Percentiles rank a stretch among this genome's conserved stretches.
These are phyloP conservation scores for Berkeleyomyces rouxiae DNA, from an alignment of 2,329 filamentous ascomycete genomes.

Conservation along the genomic window DNA sequence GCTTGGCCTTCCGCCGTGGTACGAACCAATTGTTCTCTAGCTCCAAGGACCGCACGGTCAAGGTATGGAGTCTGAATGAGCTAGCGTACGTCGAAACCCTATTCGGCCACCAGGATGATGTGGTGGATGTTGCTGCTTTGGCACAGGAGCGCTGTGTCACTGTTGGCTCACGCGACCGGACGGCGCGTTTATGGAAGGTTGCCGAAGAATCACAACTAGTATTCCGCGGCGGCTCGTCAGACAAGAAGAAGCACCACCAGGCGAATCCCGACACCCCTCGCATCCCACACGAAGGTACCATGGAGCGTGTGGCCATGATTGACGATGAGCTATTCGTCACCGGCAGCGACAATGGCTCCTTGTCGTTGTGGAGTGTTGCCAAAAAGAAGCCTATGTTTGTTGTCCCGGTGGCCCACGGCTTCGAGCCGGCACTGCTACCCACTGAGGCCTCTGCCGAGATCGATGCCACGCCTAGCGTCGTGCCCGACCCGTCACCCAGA, in stretches of 20 bases:
- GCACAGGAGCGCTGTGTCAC: conserved; percentile 78
- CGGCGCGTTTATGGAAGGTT: conserved; percentile 88
- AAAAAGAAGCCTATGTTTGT: conserved; percentile 91
- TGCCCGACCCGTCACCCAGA: conserved; percentile 52
- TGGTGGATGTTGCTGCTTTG: conserved; percentile 68
- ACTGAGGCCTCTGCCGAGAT: conserved; percentile 58
- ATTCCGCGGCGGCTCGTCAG: conserved; percentile 66
- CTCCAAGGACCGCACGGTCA: conserved; percentile 82
- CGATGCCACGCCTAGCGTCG: conserved; percentile 40
- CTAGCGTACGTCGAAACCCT: conserved; percentile 89
- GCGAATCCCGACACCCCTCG: conserved; percentile 25
- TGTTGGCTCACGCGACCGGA: conserved; percentile 80
- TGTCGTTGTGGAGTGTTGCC: conserved; percentile 74
- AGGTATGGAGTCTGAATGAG: conserved; percentile 86
- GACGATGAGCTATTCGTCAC: conserved; percentile 83
- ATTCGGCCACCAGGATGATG: conserved; percentile 87
- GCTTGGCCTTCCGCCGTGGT: conserved; percentile 68
- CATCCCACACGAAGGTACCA: conserved; percentile 62
- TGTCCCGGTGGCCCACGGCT: conserved; percentile 64
- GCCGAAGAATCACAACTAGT: conserved; percentile 89
- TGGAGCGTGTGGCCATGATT: conserved; percentile 82
- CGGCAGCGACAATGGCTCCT: conserved; percentile 74
- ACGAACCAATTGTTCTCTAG: conserved; percentile 88
- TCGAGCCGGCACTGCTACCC: conserved; percentile 54
- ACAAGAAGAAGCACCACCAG: conserved; percentile 27